Evolutionary conservation across 371 early-diverging fungal species (phyloP).

Genomic region (Mortierella sp.): DNA sequence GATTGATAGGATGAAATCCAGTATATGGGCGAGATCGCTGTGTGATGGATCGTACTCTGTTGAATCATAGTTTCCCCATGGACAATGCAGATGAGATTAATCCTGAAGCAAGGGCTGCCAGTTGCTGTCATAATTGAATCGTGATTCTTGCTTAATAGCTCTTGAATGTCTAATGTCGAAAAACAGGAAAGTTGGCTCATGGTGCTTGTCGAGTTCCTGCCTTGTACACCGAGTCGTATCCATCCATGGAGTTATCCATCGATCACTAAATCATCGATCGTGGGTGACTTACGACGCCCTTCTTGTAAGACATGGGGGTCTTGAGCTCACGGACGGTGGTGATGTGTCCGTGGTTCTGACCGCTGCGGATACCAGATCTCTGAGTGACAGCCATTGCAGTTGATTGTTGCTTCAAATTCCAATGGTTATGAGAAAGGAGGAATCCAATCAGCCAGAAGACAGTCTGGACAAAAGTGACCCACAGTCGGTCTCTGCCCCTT

Average conservation of each 20-base stretch:
- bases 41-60: not conserved
- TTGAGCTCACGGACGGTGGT: conserved; percentile 83
- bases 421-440: conserved; percentile 34
- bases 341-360: conserved; percentile 86
- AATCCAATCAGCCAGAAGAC: too few species aligned
- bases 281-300: conserved; percentile 77
- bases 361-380: conserved; percentile 80
- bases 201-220: too few species aligned
- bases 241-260: conserved; percentile 7
- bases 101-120: too few species aligned
- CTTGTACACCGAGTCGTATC: conserved; percentile 4
- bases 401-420: conserved; percentile 4
- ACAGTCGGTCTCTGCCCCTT: too few species aligned
- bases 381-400: conserved; percentile 56
- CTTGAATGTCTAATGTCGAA: too few species aligned
- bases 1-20: not conserved
- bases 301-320: conserved; percentile 84
- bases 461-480: too few species aligned
- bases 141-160: too few species aligned
- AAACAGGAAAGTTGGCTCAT: too few species aligned
- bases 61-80: conserved; percentile 27
- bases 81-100: not conserved
- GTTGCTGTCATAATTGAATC: too few species aligned
- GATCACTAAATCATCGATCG: too few species aligned
- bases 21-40: not conserved